Conservation (phyloP, 1,284 basidiomycete species). For the Ganoderma resinaceum region DNA sequence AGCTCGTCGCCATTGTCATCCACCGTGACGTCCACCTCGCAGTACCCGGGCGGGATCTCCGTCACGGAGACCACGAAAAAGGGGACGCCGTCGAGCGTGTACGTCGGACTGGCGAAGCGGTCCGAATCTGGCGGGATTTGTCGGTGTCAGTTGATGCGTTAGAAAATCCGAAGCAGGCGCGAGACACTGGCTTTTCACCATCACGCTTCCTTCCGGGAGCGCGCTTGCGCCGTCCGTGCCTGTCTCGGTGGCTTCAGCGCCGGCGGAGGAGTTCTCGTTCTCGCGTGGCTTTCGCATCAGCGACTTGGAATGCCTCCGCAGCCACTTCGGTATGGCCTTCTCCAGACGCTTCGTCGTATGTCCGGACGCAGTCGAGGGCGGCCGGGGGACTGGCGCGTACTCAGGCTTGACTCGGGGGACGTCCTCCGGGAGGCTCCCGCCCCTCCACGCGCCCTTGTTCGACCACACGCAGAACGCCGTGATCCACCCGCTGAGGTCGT, state of each 20-base stretch:
- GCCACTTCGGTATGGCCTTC: not conserved
- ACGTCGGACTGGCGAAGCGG: not conserved
- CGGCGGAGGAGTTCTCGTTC: not conserved
- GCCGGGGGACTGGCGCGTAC: not conserved
- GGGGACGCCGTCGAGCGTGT: slow-evolving; percentile 41
- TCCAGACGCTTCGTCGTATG: not conserved
- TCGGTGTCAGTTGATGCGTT: not conserved
- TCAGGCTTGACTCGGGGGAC: not conserved
- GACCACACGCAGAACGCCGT: slow-evolving; percentile 48
- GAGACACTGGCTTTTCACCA: not conserved
- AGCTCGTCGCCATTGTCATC: slow-evolving; percentile 39
- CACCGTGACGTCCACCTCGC: slow-evolving; percentile 46
- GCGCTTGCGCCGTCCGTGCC: not conserved
- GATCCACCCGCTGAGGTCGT: slow-evolving; percentile 44
- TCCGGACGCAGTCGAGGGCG: not conserved
- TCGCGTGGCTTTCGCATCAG: not conserved
- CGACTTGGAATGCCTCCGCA: not conserved
- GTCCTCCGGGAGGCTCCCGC: not conserved
- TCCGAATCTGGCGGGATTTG: too few species aligned
- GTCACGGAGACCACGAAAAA: slow-evolving; percentile 44
- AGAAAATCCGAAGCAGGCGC: not conserved
- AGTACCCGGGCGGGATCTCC: slow-evolving; percentile 44
- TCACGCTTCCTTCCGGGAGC: not conserved
- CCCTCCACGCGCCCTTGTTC: slow-evolving; percentile 37
- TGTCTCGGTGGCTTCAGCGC: not conserved